Conservation (phyloP, 805 yeast species). For the Kazachstania martiniae region DNA sequence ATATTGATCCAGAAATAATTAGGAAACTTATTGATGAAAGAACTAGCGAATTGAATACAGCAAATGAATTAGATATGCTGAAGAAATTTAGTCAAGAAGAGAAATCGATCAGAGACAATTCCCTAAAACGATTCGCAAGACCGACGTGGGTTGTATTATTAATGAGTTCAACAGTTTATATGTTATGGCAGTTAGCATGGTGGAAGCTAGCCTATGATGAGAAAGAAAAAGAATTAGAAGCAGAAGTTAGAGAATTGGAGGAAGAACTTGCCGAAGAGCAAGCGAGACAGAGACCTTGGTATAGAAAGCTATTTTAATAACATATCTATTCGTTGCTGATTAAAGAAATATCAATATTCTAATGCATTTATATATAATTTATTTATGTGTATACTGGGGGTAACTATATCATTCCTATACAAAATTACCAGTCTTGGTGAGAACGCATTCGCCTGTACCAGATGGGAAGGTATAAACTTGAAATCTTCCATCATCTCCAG, state of each 20-base stretch:
- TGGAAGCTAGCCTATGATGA: constrained; percentile 23
- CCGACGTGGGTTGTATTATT: constrained; percentile 24
- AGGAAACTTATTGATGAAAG: constrained; percentile 22
- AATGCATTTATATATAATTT: not conserved
- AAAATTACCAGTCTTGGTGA: constrained; percentile 14
- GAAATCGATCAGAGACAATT: constrained; percentile 4
- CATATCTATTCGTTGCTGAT: no score
- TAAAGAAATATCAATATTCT: no score
- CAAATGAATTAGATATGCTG: constrained; percentile 21
- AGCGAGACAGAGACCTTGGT: no score
- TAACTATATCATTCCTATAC: not conserved
- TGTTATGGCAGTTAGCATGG: constrained; percentile 21
- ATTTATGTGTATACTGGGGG: no score
- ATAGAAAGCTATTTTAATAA: no score
- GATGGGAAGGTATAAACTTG: constrained; percentile 21
- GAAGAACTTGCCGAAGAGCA: constrained; percentile 8
- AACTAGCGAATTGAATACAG: constrained; percentile 20
- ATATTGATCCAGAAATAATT: constrained; percentile 26
- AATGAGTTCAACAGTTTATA: constrained; percentile 24
- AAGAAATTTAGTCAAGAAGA: constrained; percentile 16
- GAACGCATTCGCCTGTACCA: constrained; percentile 19
- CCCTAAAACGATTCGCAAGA: constrained; percentile 18
- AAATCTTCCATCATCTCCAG: constrained; percentile 22
- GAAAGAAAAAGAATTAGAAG: constrained; percentile 14
- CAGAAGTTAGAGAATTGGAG: constrained; percentile 13